phyloP scores from a whole-genome alignment of 225 moss, liverwort and hornwort species.

The Pseudoscleropodium purum region DNA sequence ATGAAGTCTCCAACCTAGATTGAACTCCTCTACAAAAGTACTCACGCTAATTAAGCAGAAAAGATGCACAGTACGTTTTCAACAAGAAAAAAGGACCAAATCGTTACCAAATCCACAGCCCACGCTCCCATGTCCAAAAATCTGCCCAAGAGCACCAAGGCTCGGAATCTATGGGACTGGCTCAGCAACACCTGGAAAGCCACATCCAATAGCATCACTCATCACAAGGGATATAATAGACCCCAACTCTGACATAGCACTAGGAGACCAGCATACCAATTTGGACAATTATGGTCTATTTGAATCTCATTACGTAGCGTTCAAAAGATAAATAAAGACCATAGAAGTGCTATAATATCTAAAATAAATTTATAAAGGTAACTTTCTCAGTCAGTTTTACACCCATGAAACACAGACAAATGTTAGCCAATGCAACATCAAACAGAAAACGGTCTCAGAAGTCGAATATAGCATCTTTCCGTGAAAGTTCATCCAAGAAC shows the following conservation, averaged over 20 bases:
- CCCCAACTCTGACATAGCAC: background rate
- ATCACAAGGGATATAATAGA: background rate
- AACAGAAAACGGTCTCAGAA: background rate
- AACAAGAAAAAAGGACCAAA: background rate
- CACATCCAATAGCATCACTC: background rate
- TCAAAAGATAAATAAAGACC: background rate
- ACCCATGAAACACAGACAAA: background rate
- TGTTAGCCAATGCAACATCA: background rate
- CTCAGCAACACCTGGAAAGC: constrained; percentile 73
- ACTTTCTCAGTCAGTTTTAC: background rate
- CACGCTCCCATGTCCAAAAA: constrained; percentile 98
- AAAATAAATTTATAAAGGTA: too few relatives aligned
- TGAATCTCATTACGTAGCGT: background rate
- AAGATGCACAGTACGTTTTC: background rate
- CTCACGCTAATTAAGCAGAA: background rate
- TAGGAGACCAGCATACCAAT: background rate
- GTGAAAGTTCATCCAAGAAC: background rate
- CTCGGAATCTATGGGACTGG: constrained; percentile 96
- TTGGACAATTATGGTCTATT: background rate
- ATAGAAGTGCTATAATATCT: background rate
- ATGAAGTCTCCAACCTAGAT: background rate
- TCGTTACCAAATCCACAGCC: constrained; percentile 88
- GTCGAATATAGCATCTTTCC: background rate
- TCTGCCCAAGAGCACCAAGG: constrained; percentile 76
- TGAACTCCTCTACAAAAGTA: background rate